phyloP scores from a whole-genome alignment of 306 rosid genomes.

The Herpetospermum pedunculosum region DNA sequence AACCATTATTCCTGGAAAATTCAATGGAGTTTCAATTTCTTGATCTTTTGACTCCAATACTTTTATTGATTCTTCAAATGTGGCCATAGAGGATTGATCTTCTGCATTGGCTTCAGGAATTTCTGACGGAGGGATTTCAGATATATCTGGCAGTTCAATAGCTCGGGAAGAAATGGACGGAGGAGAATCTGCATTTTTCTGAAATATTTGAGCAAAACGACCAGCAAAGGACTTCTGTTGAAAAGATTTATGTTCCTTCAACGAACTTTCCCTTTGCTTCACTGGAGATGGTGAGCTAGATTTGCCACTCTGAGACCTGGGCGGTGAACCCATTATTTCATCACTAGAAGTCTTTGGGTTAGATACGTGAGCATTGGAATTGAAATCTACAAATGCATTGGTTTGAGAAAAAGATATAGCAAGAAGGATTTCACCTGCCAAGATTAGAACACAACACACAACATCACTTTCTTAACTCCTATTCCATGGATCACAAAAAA shows the following conservation, averaged over 20 bases:
- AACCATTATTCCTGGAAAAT: constrained; percentile 71
- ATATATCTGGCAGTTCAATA: constrained; percentile 33
- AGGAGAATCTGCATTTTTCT: constrained; percentile 37
- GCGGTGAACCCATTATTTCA: constrained; percentile 24
- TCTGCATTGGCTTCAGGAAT: constrained; percentile 33
- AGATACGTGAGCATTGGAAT: constrained; percentile 4
- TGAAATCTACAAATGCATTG: constrained; percentile 24
- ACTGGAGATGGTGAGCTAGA: constrained; percentile 46
- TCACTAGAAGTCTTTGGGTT: constrained; percentile 12
- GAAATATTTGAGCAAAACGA: constrained; percentile 64
- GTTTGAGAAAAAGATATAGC: constrained; percentile 30
- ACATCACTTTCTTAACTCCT: constrained; percentile 1
- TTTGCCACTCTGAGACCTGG: constrained; percentile 21
- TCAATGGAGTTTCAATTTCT: constrained; percentile 51
- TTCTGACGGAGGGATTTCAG: constrained; percentile 34
- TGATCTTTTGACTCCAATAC: constrained; percentile 47
- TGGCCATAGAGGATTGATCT: constrained; percentile 36
- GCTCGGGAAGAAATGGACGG: constrained; percentile 20
- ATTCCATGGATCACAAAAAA: background rate
- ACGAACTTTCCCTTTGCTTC: constrained; percentile 36
- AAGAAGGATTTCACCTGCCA: constrained; percentile 68
- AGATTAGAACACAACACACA: constrained; percentile 11
- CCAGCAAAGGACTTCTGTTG: constrained; percentile 59
- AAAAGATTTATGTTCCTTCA: constrained; percentile 45
- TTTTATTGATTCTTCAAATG: constrained; percentile 54